Percentiles rank a stretch among this genome's conserved stretches.
These are phyloP conservation scores for Colletotrichum nymphaeae DNA, from an alignment of 2,329 filamentous ascomycete genomes.

Conservation along the genomic window DNA sequence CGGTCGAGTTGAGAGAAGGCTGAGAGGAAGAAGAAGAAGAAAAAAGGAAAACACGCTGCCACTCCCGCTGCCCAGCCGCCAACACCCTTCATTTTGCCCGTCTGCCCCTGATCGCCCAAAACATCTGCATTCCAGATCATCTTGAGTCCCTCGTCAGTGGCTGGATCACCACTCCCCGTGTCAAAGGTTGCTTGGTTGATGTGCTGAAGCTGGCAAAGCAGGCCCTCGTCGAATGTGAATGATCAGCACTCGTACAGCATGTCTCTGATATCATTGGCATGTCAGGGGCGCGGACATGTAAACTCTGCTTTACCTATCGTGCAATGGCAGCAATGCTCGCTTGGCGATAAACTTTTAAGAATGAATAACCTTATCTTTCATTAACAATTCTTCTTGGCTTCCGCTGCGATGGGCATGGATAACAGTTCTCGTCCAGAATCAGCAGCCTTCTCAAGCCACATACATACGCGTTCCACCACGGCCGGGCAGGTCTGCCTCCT, in stretches of 20 bases:
- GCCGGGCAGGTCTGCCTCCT: not conserved
- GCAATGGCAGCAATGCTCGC: not conserved
- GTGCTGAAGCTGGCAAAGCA: not conserved
- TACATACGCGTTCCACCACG: not conserved
- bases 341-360: not conserved
- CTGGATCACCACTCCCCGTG: not conserved
- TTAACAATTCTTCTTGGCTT: not conserved
- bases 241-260: not conserved
- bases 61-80: not conserved
- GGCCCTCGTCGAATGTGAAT: not conserved
- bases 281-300: not conserved
- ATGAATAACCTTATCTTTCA: not conserved
- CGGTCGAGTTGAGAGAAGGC: not conserved
- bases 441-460: no score
- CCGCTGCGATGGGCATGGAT: no score
- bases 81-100: not conserved
- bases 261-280: not conserved
- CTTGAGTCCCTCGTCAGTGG: slow-evolving; percentile 1
- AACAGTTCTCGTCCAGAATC: not conserved
- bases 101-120: not conserved
- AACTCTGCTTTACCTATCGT: not conserved
- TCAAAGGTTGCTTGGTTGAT: not conserved
- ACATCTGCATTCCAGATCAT: slow-evolving; percentile 1
- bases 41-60: not conserved
- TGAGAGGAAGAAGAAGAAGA: not conserved